Conservation (phyloP, 192 early-diverging fungal species). For the Entomortierella parvispora region DNA sequence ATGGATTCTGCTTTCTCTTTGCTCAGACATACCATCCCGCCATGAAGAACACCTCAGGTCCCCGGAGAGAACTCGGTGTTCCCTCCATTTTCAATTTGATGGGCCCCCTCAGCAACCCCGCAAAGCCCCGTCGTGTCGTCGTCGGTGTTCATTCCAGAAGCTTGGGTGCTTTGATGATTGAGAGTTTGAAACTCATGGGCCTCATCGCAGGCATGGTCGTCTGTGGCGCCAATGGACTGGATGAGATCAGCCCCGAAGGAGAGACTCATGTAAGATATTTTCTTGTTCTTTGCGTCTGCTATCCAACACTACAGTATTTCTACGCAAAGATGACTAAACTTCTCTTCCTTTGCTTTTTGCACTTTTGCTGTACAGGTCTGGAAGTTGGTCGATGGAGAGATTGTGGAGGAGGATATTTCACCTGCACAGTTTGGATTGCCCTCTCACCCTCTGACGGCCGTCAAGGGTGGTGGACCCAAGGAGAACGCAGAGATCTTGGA, state of each 20-base stretch:
- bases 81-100: conserved; percentile 95
- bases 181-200: conserved; percentile 83
- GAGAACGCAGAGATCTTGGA: conserved; percentile 82
- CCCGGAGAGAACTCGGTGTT: conserved; percentile 89
- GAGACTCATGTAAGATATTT: conserved; percentile 73
- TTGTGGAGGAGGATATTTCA: conserved; percentile 72
- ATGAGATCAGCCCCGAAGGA: conserved; percentile 94
- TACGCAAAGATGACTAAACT: not conserved
- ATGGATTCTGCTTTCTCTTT: conserved; percentile 92
- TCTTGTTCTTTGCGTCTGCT: not conserved
- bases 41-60: conserved; percentile 80
- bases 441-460: conserved; percentile 74
- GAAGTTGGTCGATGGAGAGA: conserved; percentile 73
- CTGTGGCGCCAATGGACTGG: conserved; percentile 88
- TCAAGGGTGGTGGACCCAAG: conserved; percentile 73
- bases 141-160: conserved; percentile 90
- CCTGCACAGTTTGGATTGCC: conserved; percentile 91
- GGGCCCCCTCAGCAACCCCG: conserved; percentile 93
- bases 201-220: conserved; percentile 90
- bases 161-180: conserved; percentile 84
- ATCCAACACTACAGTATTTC: not conserved
- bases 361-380: conserved; percentile 63
- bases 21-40: conserved; percentile 92
- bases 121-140: conserved; percentile 80
- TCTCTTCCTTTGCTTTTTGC: not conserved